These are phyloP conservation scores for Dendrothele bispora DNA, from an alignment of 768 basidiomycete species.

Conservation along the genomic window DNA sequence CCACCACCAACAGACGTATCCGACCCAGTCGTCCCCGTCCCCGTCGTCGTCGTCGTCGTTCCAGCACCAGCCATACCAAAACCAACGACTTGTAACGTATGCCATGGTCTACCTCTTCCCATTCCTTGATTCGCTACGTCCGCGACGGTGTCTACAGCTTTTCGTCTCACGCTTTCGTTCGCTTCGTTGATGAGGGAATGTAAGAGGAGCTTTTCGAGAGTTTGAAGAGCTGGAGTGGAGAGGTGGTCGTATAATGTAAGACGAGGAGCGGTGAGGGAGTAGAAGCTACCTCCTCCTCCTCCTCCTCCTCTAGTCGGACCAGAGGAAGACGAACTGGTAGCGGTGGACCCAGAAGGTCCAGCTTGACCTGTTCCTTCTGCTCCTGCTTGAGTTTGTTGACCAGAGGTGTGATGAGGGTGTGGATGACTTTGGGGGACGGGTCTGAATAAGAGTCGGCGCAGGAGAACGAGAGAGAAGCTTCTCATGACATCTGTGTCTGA, in stretches of 20 bases:
- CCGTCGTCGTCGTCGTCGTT: constrained; percentile 13
- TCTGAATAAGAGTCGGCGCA: constrained; percentile 77
- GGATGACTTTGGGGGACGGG: no score
- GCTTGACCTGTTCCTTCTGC: no score
- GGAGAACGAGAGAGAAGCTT: constrained; percentile 80
- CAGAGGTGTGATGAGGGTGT: no score
- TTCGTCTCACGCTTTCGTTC: constrained; percentile 57
- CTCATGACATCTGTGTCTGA: constrained; percentile 81
- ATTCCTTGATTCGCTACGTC: constrained; percentile 78
- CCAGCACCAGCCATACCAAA: constrained; percentile 59
- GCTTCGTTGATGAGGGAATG: constrained; percentile 68
- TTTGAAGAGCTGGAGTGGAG: constrained; percentile 60
- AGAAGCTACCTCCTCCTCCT: no score
- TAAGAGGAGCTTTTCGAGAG: constrained; percentile 71
- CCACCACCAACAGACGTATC: constrained; percentile 17
- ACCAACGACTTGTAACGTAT: constrained; percentile 69
- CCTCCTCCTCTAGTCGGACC: no score
- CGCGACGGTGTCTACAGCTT: constrained; percentile 72
- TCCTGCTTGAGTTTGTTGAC: no score
- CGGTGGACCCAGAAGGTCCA: no score
- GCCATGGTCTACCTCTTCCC: constrained; percentile 78
- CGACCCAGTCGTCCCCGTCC: constrained; percentile 5
- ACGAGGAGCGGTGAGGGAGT: constrained; percentile 25
- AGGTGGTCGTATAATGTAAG: constrained; percentile 79
- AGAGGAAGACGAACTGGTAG: no score